Base-by-base conservation (phyloP, 371 early-diverging fungal species). In the Mortierella sp. region DNA sequence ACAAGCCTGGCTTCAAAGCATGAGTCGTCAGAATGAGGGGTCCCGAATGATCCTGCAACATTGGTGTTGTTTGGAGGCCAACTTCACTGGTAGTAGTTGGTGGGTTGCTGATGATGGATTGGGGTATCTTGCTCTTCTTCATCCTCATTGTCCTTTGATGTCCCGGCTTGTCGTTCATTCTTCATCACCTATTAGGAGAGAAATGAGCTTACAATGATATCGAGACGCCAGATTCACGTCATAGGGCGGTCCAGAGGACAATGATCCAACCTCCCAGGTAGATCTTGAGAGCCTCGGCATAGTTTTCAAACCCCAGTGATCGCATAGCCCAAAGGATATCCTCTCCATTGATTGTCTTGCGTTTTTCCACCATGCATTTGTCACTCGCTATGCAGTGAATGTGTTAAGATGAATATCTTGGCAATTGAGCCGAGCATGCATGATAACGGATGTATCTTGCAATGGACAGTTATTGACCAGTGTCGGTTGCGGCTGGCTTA, bases 301-400 rank as follows among this genome's bases (percentile, higher is more conserved):
- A 99, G 81, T 94, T 95, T 62, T 98, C 98, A 85, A 99, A 98
- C 2, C 99, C 99, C 61, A 99, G 89, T 18, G 96, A 93, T 72
- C 98, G 95, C 96, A 99, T 96, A 3, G 99, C 98, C 93, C 98
- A 96, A 51, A 99, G 84, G 39, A 99, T 94, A 83, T 99, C 99
- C 72, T 99, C 99, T n/a, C 99, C 98, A 71, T 95, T 98, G 74
- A 99, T 94, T 0, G 99, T 99, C 79, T 99, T 99, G 61, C 99
- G 86, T 82, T 98, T 97, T 83, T 99, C 99, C 67, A 93, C 86
- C 66, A 89, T 88, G 80, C 98, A 98, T 46, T 96, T 89, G 73
- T 98, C 97, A 82, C 94, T 91, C 12, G 99, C 98, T 89, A 63
- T 46, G 47, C 12, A 14, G 53, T 39, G 16, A 49, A 58, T 50